phyloP scores from a whole-genome alignment of 441 rosid species.

The Populus hybrid region DNA sequence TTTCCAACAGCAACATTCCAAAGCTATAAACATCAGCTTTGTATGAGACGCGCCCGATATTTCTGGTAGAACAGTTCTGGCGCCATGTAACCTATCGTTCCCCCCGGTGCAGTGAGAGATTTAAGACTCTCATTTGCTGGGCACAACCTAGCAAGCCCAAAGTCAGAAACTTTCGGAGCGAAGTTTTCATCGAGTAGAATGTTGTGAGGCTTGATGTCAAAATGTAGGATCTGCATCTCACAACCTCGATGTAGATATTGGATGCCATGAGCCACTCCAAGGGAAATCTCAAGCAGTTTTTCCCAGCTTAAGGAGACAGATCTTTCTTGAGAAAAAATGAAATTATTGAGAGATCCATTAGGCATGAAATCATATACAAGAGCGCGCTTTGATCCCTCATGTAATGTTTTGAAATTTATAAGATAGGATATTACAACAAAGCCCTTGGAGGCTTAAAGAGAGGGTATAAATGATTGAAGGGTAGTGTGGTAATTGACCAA shows the following conservation, averaged over 20 bases:
- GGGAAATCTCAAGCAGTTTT: background rate
- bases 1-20: background rate
- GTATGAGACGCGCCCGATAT: background rate
- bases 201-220: background rate
- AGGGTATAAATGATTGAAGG: no score
- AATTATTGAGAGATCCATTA: constrained; percentile 1
- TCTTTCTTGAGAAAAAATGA: background rate
- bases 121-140: background rate
- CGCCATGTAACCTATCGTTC: background rate
- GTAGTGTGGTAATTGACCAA: no score
- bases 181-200: background rate
- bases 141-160: background rate
- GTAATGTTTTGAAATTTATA: no score
- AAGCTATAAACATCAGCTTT: background rate
- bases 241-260: background rate
- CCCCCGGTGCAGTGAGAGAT: background rate
- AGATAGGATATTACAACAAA: no score
- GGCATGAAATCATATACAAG: constrained; percentile 6
- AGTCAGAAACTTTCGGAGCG: background rate
- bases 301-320: background rate
- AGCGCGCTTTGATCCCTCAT: background rate
- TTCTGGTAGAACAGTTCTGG: background rate
- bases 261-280: background rate
- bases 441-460: no score
- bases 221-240: background rate